Base-by-base conservation (phyloP, 2,329 filamentous ascomycete genomes). In the Fusarium pseudocircinatum region DNA sequence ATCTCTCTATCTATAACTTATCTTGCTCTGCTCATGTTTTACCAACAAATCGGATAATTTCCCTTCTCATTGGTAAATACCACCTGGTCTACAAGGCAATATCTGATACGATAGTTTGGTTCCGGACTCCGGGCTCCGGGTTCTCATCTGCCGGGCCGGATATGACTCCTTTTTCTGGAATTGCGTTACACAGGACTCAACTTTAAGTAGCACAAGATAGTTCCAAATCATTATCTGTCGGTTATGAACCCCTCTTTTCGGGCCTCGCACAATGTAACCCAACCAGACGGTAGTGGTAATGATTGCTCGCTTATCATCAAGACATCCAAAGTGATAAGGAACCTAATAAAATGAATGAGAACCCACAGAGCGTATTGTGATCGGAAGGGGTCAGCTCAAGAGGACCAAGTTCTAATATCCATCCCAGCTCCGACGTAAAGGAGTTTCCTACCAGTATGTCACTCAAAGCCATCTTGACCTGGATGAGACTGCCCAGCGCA, bases 371-470 rank as follows among this genome's bases (percentile, higher is more conserved):
- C 11, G 0, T 1, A 4, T 13, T 18, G 4, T 7, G 18, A 15
- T 13, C 24, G 2, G 18, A 28, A 28, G 1, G 10, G 14, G 0
- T 7, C 20, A 36, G 11, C 8, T 34, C 22, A 34, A 20, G 5
- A 24, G 6, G 30, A 7, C 16, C 30, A 36, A 6, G 30, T 10
- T 26, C 16, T 16, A 24, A 24, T 8, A 14, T 52, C 15, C 3
- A 5, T 15, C 4, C 18, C 30, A 53, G 49, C 18, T 28, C 10
- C 14, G 10, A 16, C 20, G 20, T n/a, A 4, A 9, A 36, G 18
- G 3, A 7, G 0, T 12, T 16, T 2, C 6, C 2, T 3, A 20
- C 1, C 14, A 53, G 2, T 2, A 53, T 53, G 50, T 10, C 14
- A 4, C 24, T 28, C 7, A 53, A 53, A 53, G 2, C 50, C 14